A percentile compares a stretch with the other conserved stretches of the same genome.
These are phyloP conservation scores for Syncephalastrum monosporum DNA, from an alignment of 371 early-diverging fungal genomes.

Conservation along the genomic window DNA sequence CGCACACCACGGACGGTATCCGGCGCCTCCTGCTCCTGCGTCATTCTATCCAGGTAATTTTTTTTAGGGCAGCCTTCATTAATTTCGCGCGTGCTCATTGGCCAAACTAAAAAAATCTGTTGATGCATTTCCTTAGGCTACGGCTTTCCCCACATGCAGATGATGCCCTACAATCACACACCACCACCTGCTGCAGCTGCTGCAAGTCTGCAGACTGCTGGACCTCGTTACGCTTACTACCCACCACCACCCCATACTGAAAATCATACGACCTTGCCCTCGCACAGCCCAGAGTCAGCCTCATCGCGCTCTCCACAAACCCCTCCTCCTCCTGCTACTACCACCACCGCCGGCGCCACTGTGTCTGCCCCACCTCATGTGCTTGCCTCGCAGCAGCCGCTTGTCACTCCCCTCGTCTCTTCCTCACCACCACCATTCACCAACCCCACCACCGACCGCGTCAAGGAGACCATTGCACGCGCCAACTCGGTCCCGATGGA, in stretches of 20 bases:
- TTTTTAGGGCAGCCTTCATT: background rate
- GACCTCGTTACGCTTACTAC: conserved; percentile 7
- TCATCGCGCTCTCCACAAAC: background rate
- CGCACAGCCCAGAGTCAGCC: conserved; percentile 16
- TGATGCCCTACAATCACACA: too few relatives aligned
- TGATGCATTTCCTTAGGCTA: conserved; percentile 19
- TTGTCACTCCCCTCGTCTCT: conserved; percentile 17
- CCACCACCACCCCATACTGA: conserved; percentile 11
- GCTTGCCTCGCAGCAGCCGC: conserved; percentile 4
- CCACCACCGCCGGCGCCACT: conserved; percentile 1
- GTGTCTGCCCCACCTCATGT: conserved; percentile 2
- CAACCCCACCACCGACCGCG: conserved; percentile 36
- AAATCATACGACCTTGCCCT: conserved; percentile 20
- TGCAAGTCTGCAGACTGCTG: too few relatives aligned
- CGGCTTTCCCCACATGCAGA: conserved; percentile 28
- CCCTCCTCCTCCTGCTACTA: conserved; percentile 5
- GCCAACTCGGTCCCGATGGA: conserved; percentile 50
- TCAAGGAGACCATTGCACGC: conserved; percentile 47
- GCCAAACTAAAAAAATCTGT: conserved; percentile 4
- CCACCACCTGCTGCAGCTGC: too few relatives aligned
- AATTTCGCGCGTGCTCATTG: too few relatives aligned
- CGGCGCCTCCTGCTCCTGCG: conserved; percentile 6
- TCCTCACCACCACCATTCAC: conserved; percentile 17
- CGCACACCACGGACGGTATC: conserved; percentile 3
- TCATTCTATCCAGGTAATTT: conserved; percentile 3